phyloP scores from a whole-genome alignment of 2,329 filamentous ascomycete species.

The Fusarium zealandicum region DNA sequence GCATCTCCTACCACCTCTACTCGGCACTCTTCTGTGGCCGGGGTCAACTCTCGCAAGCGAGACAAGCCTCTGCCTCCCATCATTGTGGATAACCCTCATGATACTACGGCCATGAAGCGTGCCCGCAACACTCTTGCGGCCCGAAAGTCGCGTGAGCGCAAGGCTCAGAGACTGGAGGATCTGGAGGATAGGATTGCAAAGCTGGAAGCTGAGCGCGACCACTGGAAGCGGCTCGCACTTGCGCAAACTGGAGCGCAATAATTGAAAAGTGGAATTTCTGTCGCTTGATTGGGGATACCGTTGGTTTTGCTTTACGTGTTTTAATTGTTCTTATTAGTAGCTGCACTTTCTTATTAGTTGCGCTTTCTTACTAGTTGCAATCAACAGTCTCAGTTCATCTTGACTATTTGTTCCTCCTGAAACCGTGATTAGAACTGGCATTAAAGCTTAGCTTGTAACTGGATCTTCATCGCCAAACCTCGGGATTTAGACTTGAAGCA shows the following conservation, averaged over 20 bases:
- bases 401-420: neutral
- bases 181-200: slow-evolving; percentile 77
- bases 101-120: slow-evolving; percentile 86
- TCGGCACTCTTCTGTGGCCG: slow-evolving; percentile 73
- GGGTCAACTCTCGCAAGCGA: slow-evolving; percentile 76
- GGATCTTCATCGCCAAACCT: too few relatives aligned
- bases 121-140: slow-evolving; percentile 93
- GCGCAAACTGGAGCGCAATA: slow-evolving; percentile 48
- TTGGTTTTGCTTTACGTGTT: slow-evolving; percentile 25
- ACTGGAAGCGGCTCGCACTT: slow-evolving; percentile 67
- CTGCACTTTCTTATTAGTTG: slow-evolving; percentile 17
- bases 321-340: slow-evolving; percentile 24
- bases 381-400: slow-evolving; percentile 3
- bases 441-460: too few relatives aligned
- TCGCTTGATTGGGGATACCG: slow-evolving; percentile 36
- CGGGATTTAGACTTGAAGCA: too few relatives aligned
- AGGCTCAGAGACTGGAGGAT: slow-evolving; percentile 76
- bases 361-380: slow-evolving; percentile 3
- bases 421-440: too few relatives aligned
- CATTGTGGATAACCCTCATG: slow-evolving; percentile 73
- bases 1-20: slow-evolving; percentile 52
- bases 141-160: slow-evolving; percentile 89
- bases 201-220: slow-evolving; percentile 70
- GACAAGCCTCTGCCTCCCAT: slow-evolving; percentile 84
- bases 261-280: slow-evolving; percentile 44